Base-by-base conservation (phyloP, 768 basidiomycete genomes). In the Gloeopeniophorella convolvens region DNA sequence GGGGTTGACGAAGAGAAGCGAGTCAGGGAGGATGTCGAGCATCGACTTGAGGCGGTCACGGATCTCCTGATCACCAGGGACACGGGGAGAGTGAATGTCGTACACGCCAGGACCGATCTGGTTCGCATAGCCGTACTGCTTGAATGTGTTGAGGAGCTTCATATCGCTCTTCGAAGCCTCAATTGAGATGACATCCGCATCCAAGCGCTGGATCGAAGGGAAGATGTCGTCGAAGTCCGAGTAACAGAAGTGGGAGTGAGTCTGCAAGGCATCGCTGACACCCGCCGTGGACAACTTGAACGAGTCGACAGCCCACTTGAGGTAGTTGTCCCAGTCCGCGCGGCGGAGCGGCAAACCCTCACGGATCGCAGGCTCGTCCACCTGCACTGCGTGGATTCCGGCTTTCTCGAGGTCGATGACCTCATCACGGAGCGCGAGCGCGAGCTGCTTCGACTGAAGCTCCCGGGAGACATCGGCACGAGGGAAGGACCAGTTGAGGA, bases 401-500 rank as follows among this genome's bases (percentile, higher is more conserved):
- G 91, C 96, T 68, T 85, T 85, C 74, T 94, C 91, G 62, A 98
- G 89, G 74, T 99, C 96, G 59, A 92, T 59, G 57, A 99, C 96
- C 70, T 99, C 96, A 65, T 98, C 96, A 59, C 96, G 93, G 65
- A 99, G 90, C 48, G 96, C 86, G 57, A 99, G 80, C 48, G 96
- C 96, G 59, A 99, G 82, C 70, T 99, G 96, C 77, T 94, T 92
- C 67, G 92, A 93, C 74, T 99, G 96, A 58, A 94, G 70, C 72
- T 98, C 95, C 66, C 90, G 89, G 47, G 87, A 82, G 59, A 98
- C 87, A 66, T 99, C 96, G 59, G 91, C 91, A 69, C 96, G 95
- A 64, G 96, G 96, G 94, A 99, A 99, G 28, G 96, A 98, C 96
- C 96, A 99, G 80, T 98, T 98, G 71, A 98, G 82, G 72, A 99